Percentiles rank a stretch among this genome's conserved stretches.
phyloP scores from a whole-genome alignment of 257 asterid species.

The Jaltomata sinuosa region DNA sequence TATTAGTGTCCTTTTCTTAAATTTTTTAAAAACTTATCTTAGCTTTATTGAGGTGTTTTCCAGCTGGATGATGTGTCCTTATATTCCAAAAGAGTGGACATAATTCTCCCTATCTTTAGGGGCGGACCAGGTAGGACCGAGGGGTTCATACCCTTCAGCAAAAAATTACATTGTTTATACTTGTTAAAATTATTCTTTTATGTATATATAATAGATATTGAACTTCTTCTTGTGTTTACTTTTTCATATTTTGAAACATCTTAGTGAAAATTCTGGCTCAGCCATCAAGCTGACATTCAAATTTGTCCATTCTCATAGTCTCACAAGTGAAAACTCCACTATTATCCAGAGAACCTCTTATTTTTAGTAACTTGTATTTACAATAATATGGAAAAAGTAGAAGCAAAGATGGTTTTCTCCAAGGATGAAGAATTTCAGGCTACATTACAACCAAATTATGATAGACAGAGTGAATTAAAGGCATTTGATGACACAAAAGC shows the following conservation, averaged over 20 bases:
- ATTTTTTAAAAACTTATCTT: background rate
- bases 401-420: conserved; percentile 7
- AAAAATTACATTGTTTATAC: too few species aligned
- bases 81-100: background rate
- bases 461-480: conserved; percentile 27
- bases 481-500: conserved; percentile 51
- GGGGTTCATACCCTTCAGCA: too few species aligned
- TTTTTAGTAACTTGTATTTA: background rate
- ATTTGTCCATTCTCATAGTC: too few species aligned
- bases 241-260: background rate
- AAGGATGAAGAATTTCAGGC: background rate
- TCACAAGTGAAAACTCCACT: too few species aligned
- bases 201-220: too few species aligned
- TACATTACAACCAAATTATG: background rate
- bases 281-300: too few species aligned
- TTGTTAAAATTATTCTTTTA: too few species aligned
- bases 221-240: background rate
- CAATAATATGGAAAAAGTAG: background rate
- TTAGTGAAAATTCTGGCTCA: background rate
- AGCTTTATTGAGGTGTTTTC: background rate
- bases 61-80: background rate
- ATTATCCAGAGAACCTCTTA: background rate
- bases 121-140: background rate
- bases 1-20: too few species aligned
- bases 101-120: background rate